These are phyloP conservation scores for Endotrypanum monterogeii DNA, from an alignment of 208 protist genomes.

Conservation along the genomic window DNA sequence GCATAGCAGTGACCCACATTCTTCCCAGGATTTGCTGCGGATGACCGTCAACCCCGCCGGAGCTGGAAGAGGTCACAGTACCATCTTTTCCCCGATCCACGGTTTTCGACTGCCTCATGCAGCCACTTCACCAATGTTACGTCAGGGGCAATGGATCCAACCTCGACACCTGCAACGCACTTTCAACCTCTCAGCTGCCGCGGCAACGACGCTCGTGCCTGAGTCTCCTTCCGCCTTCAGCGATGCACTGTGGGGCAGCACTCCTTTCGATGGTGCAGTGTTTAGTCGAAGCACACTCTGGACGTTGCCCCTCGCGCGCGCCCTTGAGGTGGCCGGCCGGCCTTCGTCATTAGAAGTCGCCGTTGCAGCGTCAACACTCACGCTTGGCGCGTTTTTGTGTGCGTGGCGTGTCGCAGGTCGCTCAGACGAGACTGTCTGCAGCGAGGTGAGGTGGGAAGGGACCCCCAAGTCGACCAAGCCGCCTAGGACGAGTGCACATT, in stretches of 20 bases:
- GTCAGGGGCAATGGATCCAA: neutral
- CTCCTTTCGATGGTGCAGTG: slow-evolving; percentile 3
- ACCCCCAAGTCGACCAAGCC: neutral
- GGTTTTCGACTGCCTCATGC: slow-evolving; percentile 10
- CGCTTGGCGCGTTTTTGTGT: slow-evolving; percentile 68
- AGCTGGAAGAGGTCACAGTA: neutral
- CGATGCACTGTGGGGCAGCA: slow-evolving; percentile 10
- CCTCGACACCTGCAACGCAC: slow-evolving; percentile 1
- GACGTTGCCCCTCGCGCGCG: slow-evolving; percentile 23
- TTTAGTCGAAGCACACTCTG: slow-evolving; percentile 23
- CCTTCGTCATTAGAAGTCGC: slow-evolving; percentile 32
- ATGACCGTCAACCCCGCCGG: neutral
- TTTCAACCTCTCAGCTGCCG: neutral
- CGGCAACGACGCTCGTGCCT: neutral
- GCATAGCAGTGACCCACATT: neutral
- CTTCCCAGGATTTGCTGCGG: neutral
- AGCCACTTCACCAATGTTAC: neutral
- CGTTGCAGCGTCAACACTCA: slow-evolving; percentile 55
- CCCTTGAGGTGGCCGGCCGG: slow-evolving; percentile 18
- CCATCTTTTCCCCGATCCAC: slow-evolving; percentile 11
- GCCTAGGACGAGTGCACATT: neutral
- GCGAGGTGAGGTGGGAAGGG: neutral
- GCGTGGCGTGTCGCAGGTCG: slow-evolving; percentile 43
- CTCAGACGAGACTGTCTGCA: neutral
- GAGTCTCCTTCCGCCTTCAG: slow-evolving; percentile 4